Evolutionary conservation across 192 early-diverging fungal genomes (phyloP).

Genomic region (Paraglomus occultum): DNA sequence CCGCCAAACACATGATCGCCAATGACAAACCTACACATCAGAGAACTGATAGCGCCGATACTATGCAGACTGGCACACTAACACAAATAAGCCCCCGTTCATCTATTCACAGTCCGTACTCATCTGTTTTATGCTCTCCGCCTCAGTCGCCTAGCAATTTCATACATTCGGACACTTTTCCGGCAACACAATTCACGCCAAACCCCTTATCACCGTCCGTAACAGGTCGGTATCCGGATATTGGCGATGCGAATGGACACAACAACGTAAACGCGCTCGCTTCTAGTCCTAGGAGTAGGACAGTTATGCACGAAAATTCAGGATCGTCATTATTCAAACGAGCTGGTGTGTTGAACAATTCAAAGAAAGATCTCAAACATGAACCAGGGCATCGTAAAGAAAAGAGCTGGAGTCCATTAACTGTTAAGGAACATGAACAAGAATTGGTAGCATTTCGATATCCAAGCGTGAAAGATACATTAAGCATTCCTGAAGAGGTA

Average conservation of each 20-base stretch:
- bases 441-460: conserved; percentile 28
- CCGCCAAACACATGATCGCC: no score
- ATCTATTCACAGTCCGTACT: conserved; percentile 11
- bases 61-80: neutral
- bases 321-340: conserved; percentile 15
- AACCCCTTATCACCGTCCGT: neutral
- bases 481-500: no score
- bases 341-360: neutral
- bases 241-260: neutral
- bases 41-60: conserved; percentile 14
- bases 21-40: neutral
- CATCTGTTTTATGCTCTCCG: neutral
- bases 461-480: conserved; percentile 2
- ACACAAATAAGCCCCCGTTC: neutral
- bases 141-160: neutral
- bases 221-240: neutral
- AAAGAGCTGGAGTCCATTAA: neutral
- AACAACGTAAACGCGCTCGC: conserved; percentile 8
- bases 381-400: neutral
- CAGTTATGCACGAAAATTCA: conserved; percentile 9
- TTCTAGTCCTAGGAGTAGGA: neutral
- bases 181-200: neutral
- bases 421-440: conserved; percentile 1
- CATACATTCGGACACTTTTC: neutral
- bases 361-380: conserved; percentile 4